Evolutionary conservation across 1,139 yeast genomes (phyloP), one percentile per base, ranked within the genome.

Genomic region (Lodderomyces theae): DNA sequence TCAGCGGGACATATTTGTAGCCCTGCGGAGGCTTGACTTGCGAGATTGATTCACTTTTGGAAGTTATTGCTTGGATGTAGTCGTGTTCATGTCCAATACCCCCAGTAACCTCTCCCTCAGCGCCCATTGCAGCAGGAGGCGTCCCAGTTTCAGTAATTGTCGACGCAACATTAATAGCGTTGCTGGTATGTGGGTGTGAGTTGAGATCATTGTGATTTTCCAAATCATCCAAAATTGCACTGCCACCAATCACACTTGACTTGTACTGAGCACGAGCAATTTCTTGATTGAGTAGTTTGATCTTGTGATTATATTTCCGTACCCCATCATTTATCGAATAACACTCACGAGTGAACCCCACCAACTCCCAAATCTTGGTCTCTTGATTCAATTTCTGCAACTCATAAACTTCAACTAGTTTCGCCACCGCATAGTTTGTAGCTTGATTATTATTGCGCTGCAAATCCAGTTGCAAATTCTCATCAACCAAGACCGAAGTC

Each of bases 341-440:
- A 42, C 75, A 72, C 48, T 78, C 79, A 42, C 66, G 67, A 1
- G 81, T 62, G 54, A 72, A 84, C 22, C 87, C 86, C 2, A 78
- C 57, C 4, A 59, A 47, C 37, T 63, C 71, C 96, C 96, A 87
- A 42, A 74, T 76, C 37, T 74, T 76, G 2, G 72, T 60, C 4
- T 60, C 62, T 7, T 61, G 57, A 54, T 79, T 72, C 43, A 76
- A 70, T 48, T 64, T 63, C 50, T 88, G 96, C 30, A 87, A 61
- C 56, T 88, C 96, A 62, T 69, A 88, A 1, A 85, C 74, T 52
- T 84, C 88, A 12, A 82, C 80, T 13, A 18, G 29, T 25, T 42
- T 40, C 3, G n/a, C 13, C 9, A 11, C 19, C 4, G 6, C 13
- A 3, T 4, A 10, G 5, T 16, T 33, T 1, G 34, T 28, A 12